Conservation (phyloP, 768 basidiomycete species). For the Lactarius hatsudake region DNA sequence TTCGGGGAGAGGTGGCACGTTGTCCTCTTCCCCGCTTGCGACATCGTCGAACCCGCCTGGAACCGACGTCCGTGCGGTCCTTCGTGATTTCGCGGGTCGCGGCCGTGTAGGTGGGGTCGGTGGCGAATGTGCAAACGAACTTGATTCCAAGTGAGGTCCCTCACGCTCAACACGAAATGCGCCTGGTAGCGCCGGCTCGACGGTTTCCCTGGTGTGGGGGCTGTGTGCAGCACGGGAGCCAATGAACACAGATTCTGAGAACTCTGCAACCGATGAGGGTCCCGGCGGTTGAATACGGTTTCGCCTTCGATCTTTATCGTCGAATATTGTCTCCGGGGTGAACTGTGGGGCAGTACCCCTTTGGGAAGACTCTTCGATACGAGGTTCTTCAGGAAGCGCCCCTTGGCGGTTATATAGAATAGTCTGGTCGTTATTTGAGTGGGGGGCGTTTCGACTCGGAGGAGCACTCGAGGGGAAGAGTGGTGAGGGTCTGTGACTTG, state of each 20-base stretch:
- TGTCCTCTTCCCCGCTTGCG: slow-evolving; percentile 25
- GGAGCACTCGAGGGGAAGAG: slow-evolving; percentile 7
- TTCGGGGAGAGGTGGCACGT: slow-evolving; percentile 22
- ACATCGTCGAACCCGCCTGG: slow-evolving; percentile 20
- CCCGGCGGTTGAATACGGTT: not conserved
- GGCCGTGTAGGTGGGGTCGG: slow-evolving; percentile 21
- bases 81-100: slow-evolving; percentile 21
- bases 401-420: not conserved
- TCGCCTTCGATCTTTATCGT: slow-evolving; percentile 2
- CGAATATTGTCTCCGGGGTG: not conserved
- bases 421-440: slow-evolving; percentile 1
- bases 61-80: slow-evolving; percentile 16
- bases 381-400: not conserved
- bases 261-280: slow-evolving; percentile 11
- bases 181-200: slow-evolving; percentile 19
- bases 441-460: not conserved
- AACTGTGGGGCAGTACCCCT: not conserved
- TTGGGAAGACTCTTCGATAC: not conserved
- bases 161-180: slow-evolving; percentile 17
- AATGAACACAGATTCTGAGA: slow-evolving; percentile 20
- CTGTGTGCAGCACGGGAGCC: not conserved
- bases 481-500: slow-evolving; percentile 7
- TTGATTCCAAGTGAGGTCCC: slow-evolving; percentile 3
- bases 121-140: slow-evolving; percentile 13
- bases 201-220: slow-evolving; percentile 9